A percentile compares a stretch with the other conserved stretches of the same genome.
Conservation (phyloP, 192 early-diverging fungal genomes). For the Entrophospora sp. region DNA sequence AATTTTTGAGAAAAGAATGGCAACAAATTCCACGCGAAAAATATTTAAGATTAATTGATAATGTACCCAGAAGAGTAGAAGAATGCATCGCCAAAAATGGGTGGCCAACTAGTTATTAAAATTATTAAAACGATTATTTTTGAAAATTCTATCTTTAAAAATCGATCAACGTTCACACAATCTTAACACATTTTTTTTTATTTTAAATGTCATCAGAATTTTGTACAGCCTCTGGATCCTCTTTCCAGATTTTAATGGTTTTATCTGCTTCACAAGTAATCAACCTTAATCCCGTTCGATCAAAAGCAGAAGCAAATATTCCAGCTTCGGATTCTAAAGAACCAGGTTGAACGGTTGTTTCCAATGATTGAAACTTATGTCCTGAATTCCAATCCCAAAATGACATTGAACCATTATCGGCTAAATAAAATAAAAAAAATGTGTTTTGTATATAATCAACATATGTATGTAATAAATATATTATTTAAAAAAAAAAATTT, state of each 20-base stretch:
- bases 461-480: background rate
- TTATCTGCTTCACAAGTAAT: slow-evolving; percentile 99
- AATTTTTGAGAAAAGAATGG: too few relatives aligned
- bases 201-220: too few relatives aligned
- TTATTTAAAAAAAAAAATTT: slow-evolving; percentile 1
- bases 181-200: too few relatives aligned
- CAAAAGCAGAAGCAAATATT: slow-evolving; percentile 92
- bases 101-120: too few relatives aligned
- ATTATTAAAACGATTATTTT: too few relatives aligned
- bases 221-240: slow-evolving; percentile 68
- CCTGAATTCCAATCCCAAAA: slow-evolving; percentile 98
- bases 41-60: too few relatives aligned
- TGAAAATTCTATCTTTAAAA: too few relatives aligned
- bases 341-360: slow-evolving; percentile 87
- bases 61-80: too few relatives aligned
- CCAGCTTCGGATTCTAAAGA: slow-evolving; percentile 94
- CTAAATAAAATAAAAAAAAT: slow-evolving; percentile 27
- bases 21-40: too few relatives aligned
- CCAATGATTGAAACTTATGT: slow-evolving; percentile 86
- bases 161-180: too few relatives aligned
- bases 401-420: slow-evolving; percentile 91
- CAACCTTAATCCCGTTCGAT: slow-evolving; percentile 85
- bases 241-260: slow-evolving; percentile 96
- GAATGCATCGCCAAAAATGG: too few relatives aligned
- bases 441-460: background rate